phyloP scores from a whole-genome alignment of 192 early-diverging fungal species.

The Entrophospora sp. region DNA sequence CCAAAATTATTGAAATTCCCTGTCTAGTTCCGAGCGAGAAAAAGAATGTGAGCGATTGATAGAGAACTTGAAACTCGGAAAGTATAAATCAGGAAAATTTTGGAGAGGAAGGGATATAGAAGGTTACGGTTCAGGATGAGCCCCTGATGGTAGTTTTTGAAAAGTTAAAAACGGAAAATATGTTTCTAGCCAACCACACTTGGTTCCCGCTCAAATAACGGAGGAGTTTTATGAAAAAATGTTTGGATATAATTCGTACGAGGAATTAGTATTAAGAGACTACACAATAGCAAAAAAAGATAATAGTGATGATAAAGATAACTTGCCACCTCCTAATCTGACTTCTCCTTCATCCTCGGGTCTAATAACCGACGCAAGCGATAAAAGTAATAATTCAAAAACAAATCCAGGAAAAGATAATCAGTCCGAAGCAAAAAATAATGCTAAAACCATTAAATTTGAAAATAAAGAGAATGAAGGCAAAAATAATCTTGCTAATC shows the following conservation, averaged over 20 bases:
- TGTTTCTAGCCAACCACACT: background rate
- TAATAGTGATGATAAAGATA: conserved; percentile 1
- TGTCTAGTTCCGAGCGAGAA: conserved; percentile 5
- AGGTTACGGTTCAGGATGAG: background rate
- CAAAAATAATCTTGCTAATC: background rate
- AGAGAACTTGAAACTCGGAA: background rate
- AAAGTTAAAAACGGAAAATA: conserved; percentile 5
- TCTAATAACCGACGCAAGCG: background rate
- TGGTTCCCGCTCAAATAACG: background rate
- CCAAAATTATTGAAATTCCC: background rate
- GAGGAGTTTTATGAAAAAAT: background rate
- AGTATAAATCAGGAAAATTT: too few species aligned
- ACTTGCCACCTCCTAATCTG: background rate
- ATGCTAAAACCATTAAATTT: background rate
- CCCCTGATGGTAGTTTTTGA: background rate
- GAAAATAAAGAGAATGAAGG: background rate
- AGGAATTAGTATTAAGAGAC: background rate
- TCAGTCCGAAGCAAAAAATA: background rate
- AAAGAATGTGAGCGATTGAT: background rate
- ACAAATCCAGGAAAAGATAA: background rate
- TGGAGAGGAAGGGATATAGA: background rate
- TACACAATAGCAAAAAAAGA: background rate
- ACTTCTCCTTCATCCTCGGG: background rate
- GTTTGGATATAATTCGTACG: background rate
- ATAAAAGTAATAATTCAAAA: background rate